These are phyloP conservation scores for Ramichloridium luteum DNA, from an alignment of 2,329 filamentous ascomycete genomes.

Conservation along the genomic window DNA sequence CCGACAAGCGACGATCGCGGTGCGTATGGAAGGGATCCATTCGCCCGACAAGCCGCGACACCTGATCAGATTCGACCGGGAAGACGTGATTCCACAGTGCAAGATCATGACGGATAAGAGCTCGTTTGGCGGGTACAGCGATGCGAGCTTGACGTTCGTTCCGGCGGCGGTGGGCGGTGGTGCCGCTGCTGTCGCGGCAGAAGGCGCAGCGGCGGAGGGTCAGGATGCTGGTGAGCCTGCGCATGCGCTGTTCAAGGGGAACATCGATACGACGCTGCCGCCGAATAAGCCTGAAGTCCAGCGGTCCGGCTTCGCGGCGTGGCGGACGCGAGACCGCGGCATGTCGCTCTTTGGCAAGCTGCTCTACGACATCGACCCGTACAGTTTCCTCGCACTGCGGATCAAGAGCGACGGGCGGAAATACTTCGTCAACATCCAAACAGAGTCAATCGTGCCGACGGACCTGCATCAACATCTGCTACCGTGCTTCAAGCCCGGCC, in stretches of 20 bases:
- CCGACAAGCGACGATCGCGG: constrained; percentile 44
- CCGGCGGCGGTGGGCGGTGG: constrained; percentile 8
- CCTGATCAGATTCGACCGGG: constrained; percentile 50
- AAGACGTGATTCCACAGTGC: constrained; percentile 32
- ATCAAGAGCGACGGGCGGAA: constrained; percentile 82
- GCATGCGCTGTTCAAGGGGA: constrained; percentile 74
- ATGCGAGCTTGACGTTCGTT: constrained; percentile 55
- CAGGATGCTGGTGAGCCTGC: constrained; percentile 38
- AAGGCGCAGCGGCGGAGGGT: constrained; percentile 24
- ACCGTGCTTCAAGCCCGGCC: constrained; percentile 62
- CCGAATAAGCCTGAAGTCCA: constrained; percentile 59
- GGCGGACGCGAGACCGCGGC: constrained; percentile 66
- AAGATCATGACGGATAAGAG: constrained; percentile 71
- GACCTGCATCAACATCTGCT: constrained; percentile 91
- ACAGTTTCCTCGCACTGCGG: constrained; percentile 73
- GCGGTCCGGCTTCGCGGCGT: constrained; percentile 78
- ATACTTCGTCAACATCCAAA: constrained; percentile 93
- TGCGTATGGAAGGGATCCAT: constrained; percentile 58
- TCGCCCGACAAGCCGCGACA: constrained; percentile 50
- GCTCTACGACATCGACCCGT: constrained; percentile 82
- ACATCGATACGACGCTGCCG: constrained; percentile 76
- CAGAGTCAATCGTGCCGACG: constrained; percentile 84
- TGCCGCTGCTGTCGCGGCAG: background rate
- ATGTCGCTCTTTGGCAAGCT: constrained; percentile 74
- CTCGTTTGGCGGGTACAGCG: constrained; percentile 78